Evolutionary conservation across 2,329 filamentous ascomycete species (phyloP).

Genomic region (Clonostachys sp.): DNA sequence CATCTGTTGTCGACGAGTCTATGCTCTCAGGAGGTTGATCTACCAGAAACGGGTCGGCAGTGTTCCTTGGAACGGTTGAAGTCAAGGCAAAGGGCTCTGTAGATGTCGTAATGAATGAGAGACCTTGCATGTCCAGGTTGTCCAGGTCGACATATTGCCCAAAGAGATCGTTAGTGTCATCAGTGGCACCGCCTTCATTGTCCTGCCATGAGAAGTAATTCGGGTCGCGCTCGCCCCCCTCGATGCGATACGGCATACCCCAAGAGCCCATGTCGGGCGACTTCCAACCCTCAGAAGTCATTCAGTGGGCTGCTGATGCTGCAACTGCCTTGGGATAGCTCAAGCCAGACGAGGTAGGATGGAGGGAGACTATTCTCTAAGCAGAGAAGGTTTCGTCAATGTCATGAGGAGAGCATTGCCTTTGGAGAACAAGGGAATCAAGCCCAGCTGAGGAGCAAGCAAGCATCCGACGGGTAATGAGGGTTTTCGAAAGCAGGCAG

Average conservation of each 20-base stretch:
- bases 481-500: too few relatives aligned
- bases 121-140: conserved; percentile 1
- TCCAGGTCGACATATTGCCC: conserved; percentile 31
- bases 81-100: conserved; percentile 10
- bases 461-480: too few relatives aligned
- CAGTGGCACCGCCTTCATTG: conserved; percentile 16
- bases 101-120: conserved; percentile 8
- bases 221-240: conserved; percentile 25
- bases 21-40: conserved; percentile 21
- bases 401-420: too few relatives aligned
- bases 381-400: too few relatives aligned
- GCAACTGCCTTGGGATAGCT: too few relatives aligned
- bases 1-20: conserved; percentile 25
- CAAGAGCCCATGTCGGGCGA: conserved; percentile 23
- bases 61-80: conserved; percentile 9
- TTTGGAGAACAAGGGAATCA: too few relatives aligned
- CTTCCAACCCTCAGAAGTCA: background rate
- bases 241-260: conserved; percentile 23
- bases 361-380: too few relatives aligned
- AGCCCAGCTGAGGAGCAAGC: too few relatives aligned
- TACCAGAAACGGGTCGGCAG: conserved; percentile 17
- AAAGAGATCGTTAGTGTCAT: conserved; percentile 24
- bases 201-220: conserved; percentile 25
- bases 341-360: too few relatives aligned
- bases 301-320: too few relatives aligned